These are phyloP conservation scores for Stipa capillata DNA, from an alignment of 176 grass and related monocot species.

Conservation along the genomic window DNA sequence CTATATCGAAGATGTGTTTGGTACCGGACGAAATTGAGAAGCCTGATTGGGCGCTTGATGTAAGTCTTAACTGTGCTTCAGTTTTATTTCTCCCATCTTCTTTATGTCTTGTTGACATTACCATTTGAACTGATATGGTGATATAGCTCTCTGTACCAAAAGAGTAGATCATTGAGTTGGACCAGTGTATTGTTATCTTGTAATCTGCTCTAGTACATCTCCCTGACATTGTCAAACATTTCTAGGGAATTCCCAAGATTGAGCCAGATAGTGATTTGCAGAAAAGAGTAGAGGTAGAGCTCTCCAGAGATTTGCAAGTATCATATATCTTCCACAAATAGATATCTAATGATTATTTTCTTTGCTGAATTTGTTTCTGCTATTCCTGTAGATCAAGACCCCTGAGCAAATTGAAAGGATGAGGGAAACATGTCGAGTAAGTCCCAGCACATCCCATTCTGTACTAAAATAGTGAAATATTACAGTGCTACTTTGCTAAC, in stretches of 20 bases:
- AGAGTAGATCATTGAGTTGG: neutral
- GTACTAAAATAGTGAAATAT: neutral
- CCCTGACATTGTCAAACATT: constrained; percentile 18
- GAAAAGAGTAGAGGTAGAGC: constrained; percentile 83
- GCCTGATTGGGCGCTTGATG: constrained; percentile 92
- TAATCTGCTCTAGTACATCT: neutral
- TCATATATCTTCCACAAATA: neutral
- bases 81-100: neutral
- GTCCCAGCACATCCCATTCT: neutral
- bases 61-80: constrained; percentile 12
- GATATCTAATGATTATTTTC: constrained; percentile 16
- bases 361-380: neutral
- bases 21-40: constrained; percentile 70
- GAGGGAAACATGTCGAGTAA: constrained; percentile 97
- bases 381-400: constrained; percentile 73
- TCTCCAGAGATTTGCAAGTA: neutral
- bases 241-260: constrained; percentile 85
- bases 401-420: constrained; percentile 88
- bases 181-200: neutral
- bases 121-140: neutral
- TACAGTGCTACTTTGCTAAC: neutral
- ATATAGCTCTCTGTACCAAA: neutral
- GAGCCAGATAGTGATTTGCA: constrained; percentile 91
- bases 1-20: constrained; percentile 73
- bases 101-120: neutral